phyloP scores from a whole-genome alignment of 305 asterid genomes.

The Fraxinus velutina region DNA sequence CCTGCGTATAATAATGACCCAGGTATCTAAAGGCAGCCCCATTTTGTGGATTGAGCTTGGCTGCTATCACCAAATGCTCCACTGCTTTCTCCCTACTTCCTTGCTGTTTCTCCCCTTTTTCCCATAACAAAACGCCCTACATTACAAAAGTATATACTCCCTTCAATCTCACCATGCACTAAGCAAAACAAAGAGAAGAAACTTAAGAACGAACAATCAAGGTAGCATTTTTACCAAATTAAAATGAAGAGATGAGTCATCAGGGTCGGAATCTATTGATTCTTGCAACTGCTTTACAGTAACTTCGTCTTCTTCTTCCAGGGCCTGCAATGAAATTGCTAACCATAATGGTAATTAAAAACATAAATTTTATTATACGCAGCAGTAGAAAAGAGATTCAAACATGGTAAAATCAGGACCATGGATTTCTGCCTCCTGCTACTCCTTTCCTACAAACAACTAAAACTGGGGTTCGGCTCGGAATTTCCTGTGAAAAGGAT shows the following conservation, averaged over 20 bases:
- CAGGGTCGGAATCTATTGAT: slow-evolving; percentile 42
- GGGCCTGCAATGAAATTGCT: slow-evolving; percentile 25
- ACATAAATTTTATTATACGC: background rate
- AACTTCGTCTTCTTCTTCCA: slow-evolving; percentile 40
- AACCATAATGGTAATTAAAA: background rate
- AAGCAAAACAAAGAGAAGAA: background rate
- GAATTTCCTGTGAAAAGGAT: background rate
- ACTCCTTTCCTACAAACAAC: background rate
- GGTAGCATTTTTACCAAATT: slow-evolving; percentile 41
- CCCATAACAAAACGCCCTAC: slow-evolving; percentile 77
- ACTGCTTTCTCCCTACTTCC: slow-evolving; percentile 55
- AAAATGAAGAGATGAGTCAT: slow-evolving; percentile 54
- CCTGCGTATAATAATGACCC: slow-evolving; percentile 68
- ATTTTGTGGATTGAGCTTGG: slow-evolving; percentile 73
- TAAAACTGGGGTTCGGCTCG: background rate
- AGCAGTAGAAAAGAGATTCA: background rate
- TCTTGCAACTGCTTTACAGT: slow-evolving; percentile 41
- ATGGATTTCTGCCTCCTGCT: slow-evolving; percentile 2
- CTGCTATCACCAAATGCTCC: slow-evolving; percentile 74
- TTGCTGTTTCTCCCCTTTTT: slow-evolving; percentile 41
- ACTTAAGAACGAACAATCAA: background rate
- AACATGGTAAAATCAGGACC: background rate
- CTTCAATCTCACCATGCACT: background rate
- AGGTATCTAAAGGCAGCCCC: slow-evolving; percentile 73
- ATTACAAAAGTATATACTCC: background rate